Percentiles rank a stretch among this genome's conserved stretches.
phyloP scores from a whole-genome alignment of 2,329 filamentous ascomycete species.

The Phaeosphaeria sp. region DNA sequence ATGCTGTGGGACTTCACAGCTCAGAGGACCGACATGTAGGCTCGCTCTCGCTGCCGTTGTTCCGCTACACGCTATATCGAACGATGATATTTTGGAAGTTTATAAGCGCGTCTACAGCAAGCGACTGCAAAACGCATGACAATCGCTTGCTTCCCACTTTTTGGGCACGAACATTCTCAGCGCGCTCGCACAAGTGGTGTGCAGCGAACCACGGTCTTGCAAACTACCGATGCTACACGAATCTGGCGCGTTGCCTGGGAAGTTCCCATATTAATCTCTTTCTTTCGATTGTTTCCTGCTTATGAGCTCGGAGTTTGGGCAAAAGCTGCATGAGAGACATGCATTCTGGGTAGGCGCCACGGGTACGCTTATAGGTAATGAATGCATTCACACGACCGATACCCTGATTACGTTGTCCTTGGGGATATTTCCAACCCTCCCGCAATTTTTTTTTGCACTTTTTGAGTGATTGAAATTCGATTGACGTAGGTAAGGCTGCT shows the following conservation, averaged over 20 bases:
- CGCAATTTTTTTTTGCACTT: neutral
- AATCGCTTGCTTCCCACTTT: neutral
- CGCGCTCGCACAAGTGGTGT: neutral
- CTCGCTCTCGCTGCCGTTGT: neutral
- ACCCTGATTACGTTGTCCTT: neutral
- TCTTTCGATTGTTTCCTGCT: constrained; percentile 7
- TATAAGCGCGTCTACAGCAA: neutral
- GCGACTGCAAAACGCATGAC: neutral
- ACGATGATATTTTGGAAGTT: neutral
- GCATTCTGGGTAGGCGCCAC: constrained; percentile 10
- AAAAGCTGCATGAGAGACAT: constrained; percentile 10
- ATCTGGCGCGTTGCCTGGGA: neutral
- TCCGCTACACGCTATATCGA: neutral
- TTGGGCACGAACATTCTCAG: neutral
- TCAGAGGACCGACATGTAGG: constrained; percentile 42
- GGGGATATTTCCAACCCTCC: neutral
- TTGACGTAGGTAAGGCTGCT: neutral
- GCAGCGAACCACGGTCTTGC: neutral
- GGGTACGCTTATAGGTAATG: constrained; percentile 10
- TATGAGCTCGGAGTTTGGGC: constrained; percentile 11
- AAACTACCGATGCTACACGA: neutral
- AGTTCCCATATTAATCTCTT: neutral
- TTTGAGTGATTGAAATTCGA: neutral
- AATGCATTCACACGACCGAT: constrained; percentile 1
- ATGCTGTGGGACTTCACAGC: constrained; percentile 90